Evolutionary conservation across 352 stramenopile species (phyloP), one percentile per base, ranked within the genome.

Genomic region (Phytophthora idaei): DNA sequence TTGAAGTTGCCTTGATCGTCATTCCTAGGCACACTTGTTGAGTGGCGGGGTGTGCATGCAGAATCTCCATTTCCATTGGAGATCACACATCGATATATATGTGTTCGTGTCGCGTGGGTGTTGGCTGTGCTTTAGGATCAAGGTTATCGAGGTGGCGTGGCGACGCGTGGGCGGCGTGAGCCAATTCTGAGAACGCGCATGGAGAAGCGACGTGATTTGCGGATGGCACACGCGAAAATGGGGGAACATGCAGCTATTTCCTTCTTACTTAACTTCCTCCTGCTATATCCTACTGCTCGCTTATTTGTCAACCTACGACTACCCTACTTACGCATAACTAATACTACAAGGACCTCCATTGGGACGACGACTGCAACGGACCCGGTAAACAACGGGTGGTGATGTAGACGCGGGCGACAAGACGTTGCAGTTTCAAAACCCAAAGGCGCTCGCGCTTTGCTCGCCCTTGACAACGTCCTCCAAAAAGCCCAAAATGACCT

Each of bases 401-500:
- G 49, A 52, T 64, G 62, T 64, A 64, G 53, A 74, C 54, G 53
- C 50, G 50, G 48, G 48, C 60, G 42, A 77, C 59, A 67, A 66
- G 54, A 63, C 27, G 49, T 44, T 66, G 55, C 67, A 65, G 47
- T 61, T 72, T 91, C 72, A 93, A 81, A 92, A 93, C 21, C 85
- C 85, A 76, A 93, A 93, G 29, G 80, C 76, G 21, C 83, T 92
- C 29, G 80, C 73, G 49, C 68, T 74, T 74, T 90, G 85, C 11
- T 76, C 73, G 49, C 83, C 85, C 41, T 74, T 85, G 56, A 55
- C 61, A 15, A 93, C 85, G 47, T 91, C 80, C 36, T 90, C 83
- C 31, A 95, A 74, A 54, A 93, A 95, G 7, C 69, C 71, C 46
- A 95, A 64, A 72, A 93, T 92, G 41, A 94, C 76, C 9, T 71